phyloP scores from a whole-genome alignment of 768 basidiomycete species.

The Neoboletus brunneissimus region DNA sequence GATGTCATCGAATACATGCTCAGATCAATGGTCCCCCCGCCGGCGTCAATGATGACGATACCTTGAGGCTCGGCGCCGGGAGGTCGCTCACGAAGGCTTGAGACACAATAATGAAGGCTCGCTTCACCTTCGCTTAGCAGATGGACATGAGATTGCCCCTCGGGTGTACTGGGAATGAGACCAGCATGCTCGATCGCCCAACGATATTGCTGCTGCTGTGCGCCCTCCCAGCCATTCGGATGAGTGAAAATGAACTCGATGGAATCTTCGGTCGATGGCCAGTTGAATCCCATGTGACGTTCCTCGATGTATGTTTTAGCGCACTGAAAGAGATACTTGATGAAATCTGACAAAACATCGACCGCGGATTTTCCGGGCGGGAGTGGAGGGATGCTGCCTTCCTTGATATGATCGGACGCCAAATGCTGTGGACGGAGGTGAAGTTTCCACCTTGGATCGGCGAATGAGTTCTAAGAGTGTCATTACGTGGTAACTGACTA shows the following conservation, averaged over 20 bases:
- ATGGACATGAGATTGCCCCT: constrained; percentile 16
- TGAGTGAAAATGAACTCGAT: constrained; percentile 24
- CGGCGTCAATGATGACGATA: constrained; percentile 43
- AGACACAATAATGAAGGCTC: constrained; percentile 37
- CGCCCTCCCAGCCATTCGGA: constrained; percentile 31
- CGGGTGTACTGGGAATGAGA: constrained; percentile 12
- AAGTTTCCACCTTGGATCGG: neutral
- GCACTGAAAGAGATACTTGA: constrained; percentile 11
- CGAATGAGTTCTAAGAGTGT: neutral
- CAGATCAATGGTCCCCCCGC: constrained; percentile 38
- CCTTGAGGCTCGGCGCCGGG: constrained; percentile 25
- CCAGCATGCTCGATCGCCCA: constrained; percentile 23
- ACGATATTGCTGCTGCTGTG: constrained; percentile 23
- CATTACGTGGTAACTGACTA: neutral
- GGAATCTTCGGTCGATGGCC: constrained; percentile 11
- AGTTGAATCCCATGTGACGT: constrained; percentile 12
- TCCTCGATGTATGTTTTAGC: constrained; percentile 3
- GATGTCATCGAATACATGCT: constrained; percentile 33
- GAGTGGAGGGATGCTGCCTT: neutral
- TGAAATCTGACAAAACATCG: constrained; percentile 23
- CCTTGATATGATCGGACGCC: neutral
- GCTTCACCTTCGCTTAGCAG: constrained; percentile 27
- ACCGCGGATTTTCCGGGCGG: constrained; percentile 11
- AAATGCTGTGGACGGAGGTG: constrained; percentile 1
- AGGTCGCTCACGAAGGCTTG: constrained; percentile 27